phyloP scores from a whole-genome alignment of 805 yeast species.

The Myxozyma monticola region DNA sequence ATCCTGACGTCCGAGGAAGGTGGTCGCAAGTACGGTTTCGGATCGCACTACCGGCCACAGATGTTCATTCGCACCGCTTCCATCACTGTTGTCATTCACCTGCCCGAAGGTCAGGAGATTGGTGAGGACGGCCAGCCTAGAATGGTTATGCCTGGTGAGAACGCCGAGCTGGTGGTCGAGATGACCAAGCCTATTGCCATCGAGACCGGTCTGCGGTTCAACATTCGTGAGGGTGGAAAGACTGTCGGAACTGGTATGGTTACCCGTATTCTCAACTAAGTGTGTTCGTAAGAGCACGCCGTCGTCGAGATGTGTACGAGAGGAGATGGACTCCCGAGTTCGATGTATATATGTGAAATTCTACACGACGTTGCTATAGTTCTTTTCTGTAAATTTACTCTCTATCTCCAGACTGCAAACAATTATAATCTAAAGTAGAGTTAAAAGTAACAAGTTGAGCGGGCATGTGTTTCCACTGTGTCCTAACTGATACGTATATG shows the following conservation, averaged over 20 bases:
- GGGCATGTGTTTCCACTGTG: too few relatives aligned
- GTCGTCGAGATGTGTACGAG: too few relatives aligned
- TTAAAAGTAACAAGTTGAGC: too few relatives aligned
- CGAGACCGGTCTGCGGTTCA: slow-evolving; percentile 97
- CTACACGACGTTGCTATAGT: too few relatives aligned
- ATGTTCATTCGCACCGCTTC: slow-evolving; percentile 95
- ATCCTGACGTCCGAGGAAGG: slow-evolving; percentile 96
- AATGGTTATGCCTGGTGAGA: slow-evolving; percentile 95
- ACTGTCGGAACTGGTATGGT: slow-evolving; percentile 99
- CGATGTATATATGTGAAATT: too few relatives aligned
- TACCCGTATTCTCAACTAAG: too few relatives aligned
- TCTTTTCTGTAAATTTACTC: too few relatives aligned
- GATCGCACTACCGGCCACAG: slow-evolving; percentile 97
- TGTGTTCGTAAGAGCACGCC: too few relatives aligned
- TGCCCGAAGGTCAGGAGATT: slow-evolving; percentile 62
- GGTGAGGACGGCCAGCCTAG: slow-evolving; percentile 25
- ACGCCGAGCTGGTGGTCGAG: slow-evolving; percentile 91
- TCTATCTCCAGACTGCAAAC: too few relatives aligned
- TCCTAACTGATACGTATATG: too few relatives aligned
- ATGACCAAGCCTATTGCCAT: slow-evolving; percentile 88
- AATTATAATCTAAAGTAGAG: too few relatives aligned
- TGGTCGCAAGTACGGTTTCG: slow-evolving; percentile 98
- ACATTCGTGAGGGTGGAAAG: slow-evolving; percentile 99
- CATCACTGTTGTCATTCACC: slow-evolving; percentile 83
- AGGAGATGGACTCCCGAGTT: too few relatives aligned